Evolutionary conservation across 179 eudicot species (phyloP).

Genomic region (Beta corolliflora): DNA sequence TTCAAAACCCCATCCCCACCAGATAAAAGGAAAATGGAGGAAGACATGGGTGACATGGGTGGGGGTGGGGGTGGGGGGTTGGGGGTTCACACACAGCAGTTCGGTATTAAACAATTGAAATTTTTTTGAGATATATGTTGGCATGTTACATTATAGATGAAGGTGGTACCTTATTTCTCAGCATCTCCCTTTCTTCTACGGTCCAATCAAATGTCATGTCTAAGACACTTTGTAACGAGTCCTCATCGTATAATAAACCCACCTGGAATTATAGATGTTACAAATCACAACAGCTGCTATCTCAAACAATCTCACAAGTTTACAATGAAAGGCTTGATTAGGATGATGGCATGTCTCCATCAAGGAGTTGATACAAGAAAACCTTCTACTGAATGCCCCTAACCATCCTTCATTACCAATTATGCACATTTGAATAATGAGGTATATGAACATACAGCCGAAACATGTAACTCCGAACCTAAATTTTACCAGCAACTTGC

Average conservation of each 20-base stretch:
- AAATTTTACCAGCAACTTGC: not conserved
- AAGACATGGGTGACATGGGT: no score
- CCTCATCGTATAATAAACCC: slow-evolving; percentile 86
- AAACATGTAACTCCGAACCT: not conserved
- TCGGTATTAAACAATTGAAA: no score
- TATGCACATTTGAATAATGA: no score
- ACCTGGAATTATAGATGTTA: slow-evolving; percentile 58
- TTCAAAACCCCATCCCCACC: no score
- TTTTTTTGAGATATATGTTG: no score
- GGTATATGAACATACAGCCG: no score
- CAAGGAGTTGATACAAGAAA: not conserved
- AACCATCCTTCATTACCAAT: not conserved
- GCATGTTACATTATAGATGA: not conserved
- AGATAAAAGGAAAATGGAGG: no score
- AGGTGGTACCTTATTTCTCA: slow-evolving; percentile 73
- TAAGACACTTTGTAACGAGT: slow-evolving; percentile 72
- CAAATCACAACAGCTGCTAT: not conserved
- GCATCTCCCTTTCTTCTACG: slow-evolving; percentile 83
- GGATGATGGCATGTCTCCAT: not conserved
- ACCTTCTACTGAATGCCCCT: not conserved
- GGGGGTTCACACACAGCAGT: no score
- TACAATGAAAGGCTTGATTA: not conserved
- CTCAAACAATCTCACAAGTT: not conserved
- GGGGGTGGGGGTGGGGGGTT: no score
- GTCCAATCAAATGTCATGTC: slow-evolving; percentile 95